Conservation (phyloP, 805 yeast genomes). For the Kuraishia hungarica region DNA sequence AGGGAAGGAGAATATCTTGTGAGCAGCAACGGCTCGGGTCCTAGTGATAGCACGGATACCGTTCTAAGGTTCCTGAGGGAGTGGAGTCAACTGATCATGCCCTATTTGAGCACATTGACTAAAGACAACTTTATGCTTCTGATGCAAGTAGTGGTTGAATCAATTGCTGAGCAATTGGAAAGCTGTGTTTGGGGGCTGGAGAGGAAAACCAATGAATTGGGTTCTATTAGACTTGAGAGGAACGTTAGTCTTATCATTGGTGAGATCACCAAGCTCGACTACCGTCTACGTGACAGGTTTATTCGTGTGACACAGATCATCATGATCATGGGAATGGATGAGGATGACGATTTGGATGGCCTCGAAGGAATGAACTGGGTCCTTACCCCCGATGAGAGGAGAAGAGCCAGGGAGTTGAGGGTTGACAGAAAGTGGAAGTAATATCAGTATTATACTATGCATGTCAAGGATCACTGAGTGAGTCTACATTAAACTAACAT, state of each 20-base stretch:
- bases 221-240: constrained; percentile 75
- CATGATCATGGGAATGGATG: constrained; percentile 73
- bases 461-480: not conserved
- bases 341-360: constrained; percentile 31
- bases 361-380: constrained; percentile 48
- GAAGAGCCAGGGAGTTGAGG: constrained; percentile 49
- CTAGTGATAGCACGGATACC: constrained; percentile 13
- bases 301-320: constrained; percentile 78
- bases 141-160: constrained; percentile 38
- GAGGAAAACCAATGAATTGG: constrained; percentile 69
- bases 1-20: constrained; percentile 29
- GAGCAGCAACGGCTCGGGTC: constrained; percentile 5
- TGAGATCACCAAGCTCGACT: constrained; percentile 64
- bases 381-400: constrained; percentile 67
- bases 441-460: not conserved
- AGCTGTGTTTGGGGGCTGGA: constrained; percentile 58
- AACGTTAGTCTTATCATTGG: constrained; percentile 70
- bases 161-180: constrained; percentile 52
- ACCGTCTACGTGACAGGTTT: constrained; percentile 70
- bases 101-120: constrained; percentile 36
- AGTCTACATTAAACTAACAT: not conserved
- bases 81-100: constrained; percentile 60
- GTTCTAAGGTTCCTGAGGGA: constrained; percentile 43
- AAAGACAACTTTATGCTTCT: constrained; percentile 40
- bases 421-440: constrained; percentile 25